Conservation (phyloP, 2,329 filamentous ascomycete species). For the Chalara sp. region DNA sequence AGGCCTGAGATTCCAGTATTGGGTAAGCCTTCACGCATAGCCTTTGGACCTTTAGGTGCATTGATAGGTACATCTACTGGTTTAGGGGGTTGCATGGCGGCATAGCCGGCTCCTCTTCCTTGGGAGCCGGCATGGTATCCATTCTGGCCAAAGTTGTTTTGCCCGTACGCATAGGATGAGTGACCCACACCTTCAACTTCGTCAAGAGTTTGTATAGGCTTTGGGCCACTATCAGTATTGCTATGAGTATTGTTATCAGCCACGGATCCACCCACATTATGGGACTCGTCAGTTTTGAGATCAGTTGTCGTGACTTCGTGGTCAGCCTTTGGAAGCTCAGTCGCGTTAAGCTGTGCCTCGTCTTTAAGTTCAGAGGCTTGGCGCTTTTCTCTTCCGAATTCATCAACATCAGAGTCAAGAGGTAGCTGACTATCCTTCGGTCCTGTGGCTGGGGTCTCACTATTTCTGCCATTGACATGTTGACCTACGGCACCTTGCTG, state of each 20-base stretch:
- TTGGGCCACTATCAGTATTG: conserved; percentile 12
- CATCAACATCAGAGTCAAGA: conserved; percentile 24
- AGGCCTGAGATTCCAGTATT: conserved; percentile 71
- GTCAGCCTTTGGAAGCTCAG: conserved; percentile 4
- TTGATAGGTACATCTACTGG: conserved; percentile 46
- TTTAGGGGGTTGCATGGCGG: conserved; percentile 27
- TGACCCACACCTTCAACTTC: conserved; percentile 12
- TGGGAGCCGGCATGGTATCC: conserved; percentile 48
- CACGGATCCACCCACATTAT: background rate
- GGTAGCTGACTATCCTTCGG: conserved; percentile 21
- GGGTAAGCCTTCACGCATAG: conserved; percentile 82
- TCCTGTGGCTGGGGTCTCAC: conserved; percentile 24
- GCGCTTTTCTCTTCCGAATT: conserved; percentile 30
- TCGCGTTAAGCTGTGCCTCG: conserved; percentile 8
- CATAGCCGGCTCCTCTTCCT: conserved; percentile 35
- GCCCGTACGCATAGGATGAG: background rate
- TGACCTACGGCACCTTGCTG: conserved; percentile 21
- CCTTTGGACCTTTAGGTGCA: conserved; percentile 88
- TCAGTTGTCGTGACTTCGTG: background rate
- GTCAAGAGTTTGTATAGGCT: conserved; percentile 28
- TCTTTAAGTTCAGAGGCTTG: conserved; percentile 17
- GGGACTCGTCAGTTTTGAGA: background rate
- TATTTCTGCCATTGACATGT: conserved; percentile 20
- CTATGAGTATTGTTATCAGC: conserved; percentile 7
- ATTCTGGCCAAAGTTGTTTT: background rate